Conservation (phyloP, 345 rosid genomes). For the Syzygium jambos region DNA sequence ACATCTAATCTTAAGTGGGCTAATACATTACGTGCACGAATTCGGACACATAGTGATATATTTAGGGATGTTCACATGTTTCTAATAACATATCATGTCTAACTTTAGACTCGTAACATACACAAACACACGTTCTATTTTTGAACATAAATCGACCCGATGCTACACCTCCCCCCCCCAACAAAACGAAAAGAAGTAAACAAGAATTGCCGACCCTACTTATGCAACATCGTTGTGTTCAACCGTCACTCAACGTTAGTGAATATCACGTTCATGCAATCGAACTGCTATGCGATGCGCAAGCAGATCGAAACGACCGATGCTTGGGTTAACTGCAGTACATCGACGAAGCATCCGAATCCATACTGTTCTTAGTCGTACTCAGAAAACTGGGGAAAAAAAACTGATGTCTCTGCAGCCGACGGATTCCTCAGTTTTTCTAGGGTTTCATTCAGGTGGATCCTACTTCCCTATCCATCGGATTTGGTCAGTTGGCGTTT, state of each 20-base stretch:
- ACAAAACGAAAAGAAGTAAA: background rate
- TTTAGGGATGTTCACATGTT: background rate
- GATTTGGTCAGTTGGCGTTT: slow-evolving; percentile 7
- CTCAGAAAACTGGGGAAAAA: background rate
- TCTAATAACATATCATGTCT: background rate
- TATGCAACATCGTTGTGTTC: background rate
- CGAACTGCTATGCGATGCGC: background rate
- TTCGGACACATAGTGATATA: background rate
- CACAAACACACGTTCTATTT: accelerated
- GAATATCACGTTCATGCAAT: background rate
- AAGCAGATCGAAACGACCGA: background rate
- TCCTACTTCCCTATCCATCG: background rate
- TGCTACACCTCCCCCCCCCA: no score
- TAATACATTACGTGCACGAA: background rate
- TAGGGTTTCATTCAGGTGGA: background rate
- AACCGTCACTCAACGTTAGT: background rate
- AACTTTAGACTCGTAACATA: background rate
- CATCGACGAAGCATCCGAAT: background rate
- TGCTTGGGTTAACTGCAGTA: background rate
- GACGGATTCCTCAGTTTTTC: background rate
- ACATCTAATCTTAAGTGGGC: background rate
- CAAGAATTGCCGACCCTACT: background rate
- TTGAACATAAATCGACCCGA: background rate
- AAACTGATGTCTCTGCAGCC: background rate
- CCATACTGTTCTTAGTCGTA: background rate